These are phyloP conservation scores for Glycine tomentella DNA, from an alignment of 306 rosid species.

Conservation along the genomic window DNA sequence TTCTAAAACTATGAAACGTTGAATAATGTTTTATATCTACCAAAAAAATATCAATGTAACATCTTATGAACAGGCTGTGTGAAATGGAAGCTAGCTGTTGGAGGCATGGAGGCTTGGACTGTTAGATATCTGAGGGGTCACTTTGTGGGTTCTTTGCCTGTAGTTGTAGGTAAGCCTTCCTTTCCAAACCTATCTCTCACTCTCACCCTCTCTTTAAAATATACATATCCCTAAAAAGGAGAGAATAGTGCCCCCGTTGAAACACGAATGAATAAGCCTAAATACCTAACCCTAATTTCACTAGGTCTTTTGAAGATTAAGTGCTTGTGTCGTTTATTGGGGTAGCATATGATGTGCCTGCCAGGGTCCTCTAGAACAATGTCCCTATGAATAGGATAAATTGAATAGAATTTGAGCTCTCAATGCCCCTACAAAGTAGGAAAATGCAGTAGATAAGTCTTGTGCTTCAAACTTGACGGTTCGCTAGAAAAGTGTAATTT, in stretches of 20 bases:
- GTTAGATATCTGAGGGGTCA: constrained; percentile 2
- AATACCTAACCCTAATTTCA: not conserved
- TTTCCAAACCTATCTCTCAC: constrained; percentile 26
- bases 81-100: constrained; percentile 17
- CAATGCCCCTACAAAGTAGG: not conserved
- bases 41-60: not conserved
- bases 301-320: constrained; percentile 32
- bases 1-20: no score
- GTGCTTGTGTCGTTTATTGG: constrained; percentile 9
- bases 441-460: not conserved
- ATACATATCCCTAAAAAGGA: not conserved
- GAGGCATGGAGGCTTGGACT: constrained; percentile 2
- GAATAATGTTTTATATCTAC: not conserved
- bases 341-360: constrained; percentile 2
- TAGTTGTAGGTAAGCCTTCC: not conserved
- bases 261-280: no score
- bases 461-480: constrained; percentile 1
- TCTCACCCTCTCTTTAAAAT: not conserved
- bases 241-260: not conserved
- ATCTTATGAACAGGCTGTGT: constrained; percentile 11
- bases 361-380: not conserved
- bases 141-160: not conserved
- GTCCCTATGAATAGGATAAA: not conserved
- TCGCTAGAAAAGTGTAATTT: not conserved
- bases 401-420: not conserved